Conservation (phyloP, 1,139 yeast species). For the Keqinozyma sinolaborantium region DNA sequence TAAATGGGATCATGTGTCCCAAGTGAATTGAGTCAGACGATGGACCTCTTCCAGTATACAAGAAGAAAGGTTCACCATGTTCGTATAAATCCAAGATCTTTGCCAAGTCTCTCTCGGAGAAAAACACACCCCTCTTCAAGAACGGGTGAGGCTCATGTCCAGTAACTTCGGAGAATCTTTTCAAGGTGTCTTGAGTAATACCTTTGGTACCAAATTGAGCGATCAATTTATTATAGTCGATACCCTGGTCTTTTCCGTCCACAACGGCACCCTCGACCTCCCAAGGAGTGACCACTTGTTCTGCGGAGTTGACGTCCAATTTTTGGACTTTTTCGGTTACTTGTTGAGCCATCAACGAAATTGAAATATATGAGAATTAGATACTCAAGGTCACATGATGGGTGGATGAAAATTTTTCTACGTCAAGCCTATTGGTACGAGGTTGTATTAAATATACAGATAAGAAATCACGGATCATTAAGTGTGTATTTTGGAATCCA, state of each 20-base stretch:
- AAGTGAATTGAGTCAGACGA: constrained; percentile 92
- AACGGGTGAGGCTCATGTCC: constrained; percentile 94
- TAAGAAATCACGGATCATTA: constrained; percentile 13
- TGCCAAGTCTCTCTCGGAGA: constrained; percentile 85
- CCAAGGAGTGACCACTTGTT: constrained; percentile 92
- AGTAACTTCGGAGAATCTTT: constrained; percentile 73
- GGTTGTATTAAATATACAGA: not conserved
- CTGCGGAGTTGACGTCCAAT: constrained; percentile 25
- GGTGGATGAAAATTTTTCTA: not conserved
- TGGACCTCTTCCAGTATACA: constrained; percentile 98
- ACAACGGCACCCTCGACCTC: constrained; percentile 98
- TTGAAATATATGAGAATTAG: no score
- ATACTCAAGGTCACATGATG: constrained; percentile 1
- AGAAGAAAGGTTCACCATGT: constrained; percentile 90
- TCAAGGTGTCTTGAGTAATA: constrained; percentile 67
- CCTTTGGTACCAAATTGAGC: constrained; percentile 82
- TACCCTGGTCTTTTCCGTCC: constrained; percentile 83
- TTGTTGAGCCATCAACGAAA: constrained; percentile 9
- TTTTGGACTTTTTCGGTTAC: constrained; percentile 24
- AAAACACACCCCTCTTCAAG: constrained; percentile 87
- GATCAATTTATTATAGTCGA: constrained; percentile 86
- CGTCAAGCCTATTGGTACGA: not conserved
- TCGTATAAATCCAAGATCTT: constrained; percentile 85
- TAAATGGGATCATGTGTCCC: constrained; percentile 96
- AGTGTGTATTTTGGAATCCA: constrained; percentile 31